These are phyloP conservation scores for Loxodes magnus DNA, from an alignment of 73 alveolate genomes.

Conservation along the genomic window DNA sequence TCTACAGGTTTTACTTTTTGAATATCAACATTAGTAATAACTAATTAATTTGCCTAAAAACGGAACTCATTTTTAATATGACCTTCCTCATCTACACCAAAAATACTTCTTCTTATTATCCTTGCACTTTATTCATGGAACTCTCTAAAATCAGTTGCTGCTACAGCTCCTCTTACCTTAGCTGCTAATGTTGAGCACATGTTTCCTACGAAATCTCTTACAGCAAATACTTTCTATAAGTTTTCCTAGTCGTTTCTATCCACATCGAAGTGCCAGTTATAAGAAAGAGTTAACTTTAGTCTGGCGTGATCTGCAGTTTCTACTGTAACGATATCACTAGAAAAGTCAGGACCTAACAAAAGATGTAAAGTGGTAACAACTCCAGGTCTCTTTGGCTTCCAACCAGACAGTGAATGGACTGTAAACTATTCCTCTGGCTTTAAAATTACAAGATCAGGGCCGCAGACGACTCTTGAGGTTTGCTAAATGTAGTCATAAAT, in stretches of 20 bases:
- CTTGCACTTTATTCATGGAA: constrained; percentile 65
- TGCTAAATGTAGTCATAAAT: constrained; percentile 67
- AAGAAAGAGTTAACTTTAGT: constrained; percentile 47
- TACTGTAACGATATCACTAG: constrained; percentile 61
- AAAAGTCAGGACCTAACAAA: constrained; percentile 76
- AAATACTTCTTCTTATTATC: constrained; percentile 53
- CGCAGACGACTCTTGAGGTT: constrained; percentile 44
- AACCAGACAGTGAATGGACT: constrained; percentile 51
- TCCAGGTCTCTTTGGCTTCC: constrained; percentile 67
- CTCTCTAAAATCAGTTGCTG: constrained; percentile 42
- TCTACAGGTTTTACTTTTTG: constrained; percentile 75
- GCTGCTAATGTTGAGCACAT: constrained; percentile 63
- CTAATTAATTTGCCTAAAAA: constrained; percentile 29
- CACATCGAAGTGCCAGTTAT: constrained; percentile 60
- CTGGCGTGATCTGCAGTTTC: constrained; percentile 79
- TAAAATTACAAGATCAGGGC: constrained; percentile 62
- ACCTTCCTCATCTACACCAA: constrained; percentile 63
- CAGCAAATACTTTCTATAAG: constrained; percentile 46
- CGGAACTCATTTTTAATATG: constrained; percentile 32
- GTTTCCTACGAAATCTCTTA: constrained; percentile 75
- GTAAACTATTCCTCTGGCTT: constrained; percentile 75
- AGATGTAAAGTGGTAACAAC: constrained; percentile 59
- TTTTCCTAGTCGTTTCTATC: constrained; percentile 28
- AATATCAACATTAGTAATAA: constrained; percentile 66
- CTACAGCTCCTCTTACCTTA: constrained; percentile 70